Evolutionary conservation across 2,329 filamentous ascomycete species (phyloP).

Genomic region (Eutypa lata): DNA sequence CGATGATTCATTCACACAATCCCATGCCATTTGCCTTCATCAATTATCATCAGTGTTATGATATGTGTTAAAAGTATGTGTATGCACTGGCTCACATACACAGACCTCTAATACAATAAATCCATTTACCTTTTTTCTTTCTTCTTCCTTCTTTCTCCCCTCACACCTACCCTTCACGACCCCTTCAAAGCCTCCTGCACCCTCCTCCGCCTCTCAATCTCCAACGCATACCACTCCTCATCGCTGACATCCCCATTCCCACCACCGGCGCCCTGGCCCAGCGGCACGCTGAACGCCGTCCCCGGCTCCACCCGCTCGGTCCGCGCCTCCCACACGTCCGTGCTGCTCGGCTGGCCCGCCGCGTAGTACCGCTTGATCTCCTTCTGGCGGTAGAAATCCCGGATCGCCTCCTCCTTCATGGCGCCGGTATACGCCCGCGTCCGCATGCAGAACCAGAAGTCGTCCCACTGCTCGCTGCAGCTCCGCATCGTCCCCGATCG

Average conservation of each 20-base stretch:
- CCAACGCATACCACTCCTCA: slow-evolving; percentile 38
- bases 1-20: too few relatives aligned
- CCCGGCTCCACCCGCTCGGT: slow-evolving; percentile 53
- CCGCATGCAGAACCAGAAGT: slow-evolving; percentile 98
- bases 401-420: slow-evolving; percentile 59
- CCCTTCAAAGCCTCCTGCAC: slow-evolving; percentile 14
- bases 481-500: slow-evolving; percentile 73
- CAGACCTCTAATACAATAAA: too few relatives aligned
- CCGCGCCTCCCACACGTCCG: slow-evolving; percentile 85
- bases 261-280: slow-evolving; percentile 33
- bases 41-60: too few relatives aligned
- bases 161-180: too few relatives aligned
- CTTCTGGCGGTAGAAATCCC: slow-evolving; percentile 66
- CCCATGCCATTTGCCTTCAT: too few relatives aligned
- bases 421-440: slow-evolving; percentile 60
- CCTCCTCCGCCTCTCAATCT: slow-evolving; percentile 27
- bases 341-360: slow-evolving; percentile 65
- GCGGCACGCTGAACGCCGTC: slow-evolving; percentile 40
- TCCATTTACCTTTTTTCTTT: too few relatives aligned
- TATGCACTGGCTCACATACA: too few relatives aligned
- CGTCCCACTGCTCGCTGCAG: slow-evolving; percentile 83
- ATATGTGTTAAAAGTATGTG: too few relatives aligned
- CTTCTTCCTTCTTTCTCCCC: too few relatives aligned
- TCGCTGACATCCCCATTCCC: slow-evolving; percentile 38
- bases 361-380: slow-evolving; percentile 63